Evolutionary conservation across 164 flowering plant species (phyloP).

Genomic region (Piper longum): DNA sequence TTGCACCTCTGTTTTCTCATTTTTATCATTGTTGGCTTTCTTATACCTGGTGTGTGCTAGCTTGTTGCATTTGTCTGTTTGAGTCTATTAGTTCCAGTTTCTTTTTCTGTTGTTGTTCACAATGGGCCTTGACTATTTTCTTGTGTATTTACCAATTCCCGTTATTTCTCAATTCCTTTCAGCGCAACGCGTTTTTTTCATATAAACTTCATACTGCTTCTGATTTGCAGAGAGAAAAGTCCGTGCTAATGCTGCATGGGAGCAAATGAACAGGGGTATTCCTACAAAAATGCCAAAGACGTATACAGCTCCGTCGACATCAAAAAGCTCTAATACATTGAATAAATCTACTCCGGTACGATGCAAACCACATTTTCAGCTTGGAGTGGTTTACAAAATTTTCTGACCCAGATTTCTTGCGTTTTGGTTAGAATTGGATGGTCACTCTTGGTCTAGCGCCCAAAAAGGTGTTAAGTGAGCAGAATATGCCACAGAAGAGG

Average conservation of each 20-base stretch:
- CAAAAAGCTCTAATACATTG: constrained; percentile 23
- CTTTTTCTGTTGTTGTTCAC: not conserved
- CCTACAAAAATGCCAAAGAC: constrained; percentile 28
- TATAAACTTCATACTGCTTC: not conserved
- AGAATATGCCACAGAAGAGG: constrained; percentile 17
- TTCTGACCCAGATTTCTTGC: not conserved
- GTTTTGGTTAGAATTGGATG: constrained; percentile 56
- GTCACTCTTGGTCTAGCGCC: constrained; percentile 44
- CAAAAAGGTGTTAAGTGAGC: constrained; percentile 20
- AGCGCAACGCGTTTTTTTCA: not conserved
- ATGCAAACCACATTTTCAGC: not conserved
- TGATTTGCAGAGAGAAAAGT: constrained; percentile 45
- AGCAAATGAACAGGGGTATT: constrained; percentile 64
- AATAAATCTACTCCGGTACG: constrained; percentile 32
- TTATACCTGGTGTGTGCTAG: not conserved
- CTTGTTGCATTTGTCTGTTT: not conserved
- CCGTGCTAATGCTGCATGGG: constrained; percentile 74
- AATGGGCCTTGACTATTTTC: too few species aligned
- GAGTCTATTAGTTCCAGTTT: not conserved
- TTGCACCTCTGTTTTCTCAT: not conserved
- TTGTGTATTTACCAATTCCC: not conserved
- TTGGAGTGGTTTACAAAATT: not conserved
- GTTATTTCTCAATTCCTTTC: not conserved
- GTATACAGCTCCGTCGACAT: constrained; percentile 18
- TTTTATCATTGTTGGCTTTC: too few species aligned